A percentile compares a stretch with the other conserved stretches of the same genome.
Evolutionary conservation across 2,329 filamentous ascomycete genomes (phyloP).

Genomic region (Calonectria pseudoreteaudii): DNA sequence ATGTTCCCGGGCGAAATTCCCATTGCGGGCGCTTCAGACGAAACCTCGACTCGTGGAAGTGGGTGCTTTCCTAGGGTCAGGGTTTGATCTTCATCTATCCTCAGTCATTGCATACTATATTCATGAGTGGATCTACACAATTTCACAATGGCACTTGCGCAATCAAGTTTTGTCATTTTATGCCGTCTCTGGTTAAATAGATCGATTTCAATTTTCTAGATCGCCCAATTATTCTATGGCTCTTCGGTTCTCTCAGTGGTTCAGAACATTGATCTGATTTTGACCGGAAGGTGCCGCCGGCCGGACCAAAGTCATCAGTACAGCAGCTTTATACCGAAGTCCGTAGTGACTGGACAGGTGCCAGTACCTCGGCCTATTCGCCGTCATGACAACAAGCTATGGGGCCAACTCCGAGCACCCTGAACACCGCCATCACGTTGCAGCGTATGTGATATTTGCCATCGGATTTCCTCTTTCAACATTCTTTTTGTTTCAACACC

Average conservation of each 20-base stretch:
- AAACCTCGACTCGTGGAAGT: background rate
- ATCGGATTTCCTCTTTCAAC: slow-evolving; percentile 25
- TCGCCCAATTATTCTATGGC: background rate
- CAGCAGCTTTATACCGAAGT: background rate
- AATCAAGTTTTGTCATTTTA: background rate
- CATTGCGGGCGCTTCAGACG: background rate
- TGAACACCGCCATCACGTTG: slow-evolving; percentile 18
- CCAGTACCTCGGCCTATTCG: background rate
- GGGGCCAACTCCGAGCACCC: slow-evolving; percentile 46
- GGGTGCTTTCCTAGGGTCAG: background rate
- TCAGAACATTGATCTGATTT: background rate
- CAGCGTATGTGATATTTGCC: slow-evolving; percentile 40
- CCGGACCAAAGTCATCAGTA: background rate
- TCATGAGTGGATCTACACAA: background rate
- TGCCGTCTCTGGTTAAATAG: background rate
- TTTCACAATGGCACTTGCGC: background rate
- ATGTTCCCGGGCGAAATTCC: background rate
- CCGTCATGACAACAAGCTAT: slow-evolving; percentile 32
- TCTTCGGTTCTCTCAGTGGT: background rate
- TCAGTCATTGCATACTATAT: background rate
- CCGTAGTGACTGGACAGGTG: background rate
- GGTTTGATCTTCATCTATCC: background rate
- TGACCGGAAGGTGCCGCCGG: background rate
- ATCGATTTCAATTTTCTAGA: background rate
- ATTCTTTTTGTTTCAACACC: slow-evolving; percentile 38